Evolutionary conservation across 169 alveolate species (phyloP), one percentile per base, ranked within the genome.

Genomic region (Theileria annulata): DNA sequence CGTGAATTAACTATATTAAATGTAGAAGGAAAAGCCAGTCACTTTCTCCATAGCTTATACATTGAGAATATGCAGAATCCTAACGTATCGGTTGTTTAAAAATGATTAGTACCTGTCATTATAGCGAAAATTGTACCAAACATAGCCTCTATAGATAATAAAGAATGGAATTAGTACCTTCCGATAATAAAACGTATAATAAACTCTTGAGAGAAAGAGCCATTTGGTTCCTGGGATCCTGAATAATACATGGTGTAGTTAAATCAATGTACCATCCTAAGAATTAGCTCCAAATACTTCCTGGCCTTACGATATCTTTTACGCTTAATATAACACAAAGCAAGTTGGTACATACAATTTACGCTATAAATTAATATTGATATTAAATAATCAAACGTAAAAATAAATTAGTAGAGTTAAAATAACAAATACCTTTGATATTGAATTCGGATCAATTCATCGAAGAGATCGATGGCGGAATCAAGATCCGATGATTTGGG

Each of bases 321-420:
- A 54, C 77, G 68, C 69, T 86, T 89, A 63, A 89, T 89, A 69
- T 86, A 90, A 56, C 91, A 86, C 68, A 89, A 70, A 56, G 94
- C 92, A 72, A 89, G 86, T 63, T 89, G 94, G 75, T 89, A 89
- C 81, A 89, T 72, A 31, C 92, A 86, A 33, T 85, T 79, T 25
- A 48, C 84, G 64, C 90, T 83, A 33, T 69, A 66, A 60, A 42
- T 13, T 27, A 58, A 23, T 58, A 27, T 25, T 0, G 13, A 35
- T 10, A 42, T 42, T 8, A 42, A 42, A 42, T 42, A 42, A 42
- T 49, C 4, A n/a, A 56, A 37, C 8, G 12, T 23, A 25, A 23
- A 12, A 9, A 37, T 25, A 21, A 3, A 42, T 42, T 10, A 8
- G 15, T 42, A 42, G 6, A 42, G 13, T 3, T 42, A 3, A 35